Percentiles rank a stretch among this genome's conserved stretches.
phyloP scores from a whole-genome alignment of 2,329 filamentous ascomycete species.

The Venturia oleaginea region DNA sequence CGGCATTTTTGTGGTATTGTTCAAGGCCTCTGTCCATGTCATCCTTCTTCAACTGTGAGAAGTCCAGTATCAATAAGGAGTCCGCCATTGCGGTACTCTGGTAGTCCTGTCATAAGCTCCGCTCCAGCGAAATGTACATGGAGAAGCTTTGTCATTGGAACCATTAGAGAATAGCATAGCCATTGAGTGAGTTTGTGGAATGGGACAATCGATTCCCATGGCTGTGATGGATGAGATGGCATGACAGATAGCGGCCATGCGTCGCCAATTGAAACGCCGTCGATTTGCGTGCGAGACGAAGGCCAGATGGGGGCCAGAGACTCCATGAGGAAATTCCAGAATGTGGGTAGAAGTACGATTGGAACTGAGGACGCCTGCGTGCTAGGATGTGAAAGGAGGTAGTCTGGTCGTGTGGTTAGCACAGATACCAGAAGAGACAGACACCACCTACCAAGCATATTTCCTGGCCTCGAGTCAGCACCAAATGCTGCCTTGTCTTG shows the following conservation, averaged over 20 bases:
- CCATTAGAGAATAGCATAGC: constrained; percentile 90
- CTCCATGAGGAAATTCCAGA: constrained; percentile 87
- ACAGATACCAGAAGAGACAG: constrained; percentile 11
- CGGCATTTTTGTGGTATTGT: constrained; percentile 60
- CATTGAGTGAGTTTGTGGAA: constrained; percentile 95
- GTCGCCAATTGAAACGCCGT: constrained; percentile 80
- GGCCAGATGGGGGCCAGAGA: constrained; percentile 87
- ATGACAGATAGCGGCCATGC: constrained; percentile 86
- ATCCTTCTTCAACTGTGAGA: constrained; percentile 60
- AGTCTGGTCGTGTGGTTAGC: constrained; percentile 50
- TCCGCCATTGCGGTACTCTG: constrained; percentile 88
- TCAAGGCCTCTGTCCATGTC: constrained; percentile 63
- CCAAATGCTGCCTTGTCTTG: constrained; percentile 79
- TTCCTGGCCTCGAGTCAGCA: constrained; percentile 72
- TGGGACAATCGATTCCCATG: constrained; percentile 75
- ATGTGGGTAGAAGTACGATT: constrained; percentile 73
- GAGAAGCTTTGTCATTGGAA: constrained; percentile 75
- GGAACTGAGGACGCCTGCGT: constrained; percentile 84
- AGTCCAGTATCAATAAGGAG: constrained; percentile 80
- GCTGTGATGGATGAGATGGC: constrained; percentile 60
- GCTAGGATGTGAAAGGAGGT: constrained; percentile 82
- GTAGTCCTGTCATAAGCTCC: constrained; percentile 78
- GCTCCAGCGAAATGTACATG: constrained; percentile 72
- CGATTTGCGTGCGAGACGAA: constrained; percentile 71
- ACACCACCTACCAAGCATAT: constrained; percentile 69